phyloP scores from a whole-genome alignment of 164 flowering plant genomes.

The Litsea cubeba region DNA sequence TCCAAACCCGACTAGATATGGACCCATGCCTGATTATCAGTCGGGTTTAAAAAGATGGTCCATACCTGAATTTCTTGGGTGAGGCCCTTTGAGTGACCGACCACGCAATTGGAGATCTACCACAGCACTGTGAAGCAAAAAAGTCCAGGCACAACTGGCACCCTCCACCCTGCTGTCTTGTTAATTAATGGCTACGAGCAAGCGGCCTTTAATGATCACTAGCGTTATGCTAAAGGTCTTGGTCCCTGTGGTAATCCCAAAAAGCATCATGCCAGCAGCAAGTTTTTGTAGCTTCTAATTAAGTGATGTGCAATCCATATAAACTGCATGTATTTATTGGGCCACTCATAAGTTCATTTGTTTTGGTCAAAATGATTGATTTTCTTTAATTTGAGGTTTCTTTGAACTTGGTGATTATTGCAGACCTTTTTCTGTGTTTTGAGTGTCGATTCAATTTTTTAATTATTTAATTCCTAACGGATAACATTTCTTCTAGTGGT shows the following conservation, averaged over 20 bases:
- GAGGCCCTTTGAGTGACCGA: no score
- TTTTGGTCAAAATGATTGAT: not conserved
- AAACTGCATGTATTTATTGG: not conserved
- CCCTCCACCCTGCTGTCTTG: no score
- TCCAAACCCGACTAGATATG: no score
- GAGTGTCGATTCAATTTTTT: not conserved
- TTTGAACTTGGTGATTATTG: not conserved
- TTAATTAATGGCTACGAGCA: not conserved
- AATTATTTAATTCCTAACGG: slow-evolving; percentile 16
- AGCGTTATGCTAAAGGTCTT: not conserved
- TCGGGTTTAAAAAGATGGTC: no score
- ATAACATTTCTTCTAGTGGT: slow-evolving; percentile 47
- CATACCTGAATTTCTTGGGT: no score
- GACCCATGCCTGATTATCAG: no score
- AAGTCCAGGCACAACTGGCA: no score
- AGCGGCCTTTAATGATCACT: not conserved
- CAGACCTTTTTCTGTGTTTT: not conserved
- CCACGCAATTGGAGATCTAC: no score
- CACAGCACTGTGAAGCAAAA: no score
- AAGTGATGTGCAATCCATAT: not conserved
- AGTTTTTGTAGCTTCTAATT: not conserved
- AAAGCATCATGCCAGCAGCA: not conserved
- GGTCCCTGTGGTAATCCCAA: not conserved
- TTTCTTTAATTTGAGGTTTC: not conserved
- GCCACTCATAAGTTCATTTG: not conserved